Percentiles rank a stretch among this genome's conserved stretches.
Conservation (phyloP, 257 asterid species). For the Solanum appendiculatum region DNA sequence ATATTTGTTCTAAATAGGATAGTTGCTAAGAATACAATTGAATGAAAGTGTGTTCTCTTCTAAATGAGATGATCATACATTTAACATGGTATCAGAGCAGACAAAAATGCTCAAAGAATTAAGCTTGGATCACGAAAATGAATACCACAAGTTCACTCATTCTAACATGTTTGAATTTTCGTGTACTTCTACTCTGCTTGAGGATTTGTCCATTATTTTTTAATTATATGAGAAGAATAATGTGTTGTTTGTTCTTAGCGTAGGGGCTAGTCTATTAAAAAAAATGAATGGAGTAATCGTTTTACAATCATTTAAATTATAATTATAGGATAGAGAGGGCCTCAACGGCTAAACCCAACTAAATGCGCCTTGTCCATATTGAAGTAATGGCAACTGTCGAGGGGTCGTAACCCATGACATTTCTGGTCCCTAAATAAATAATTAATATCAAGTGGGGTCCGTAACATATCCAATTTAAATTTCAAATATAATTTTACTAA, state of each 20-base stretch:
- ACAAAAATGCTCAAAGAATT: too few relatives aligned
- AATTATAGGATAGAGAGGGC: not conserved
- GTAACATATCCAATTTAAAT: not conserved
- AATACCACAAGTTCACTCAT: not conserved
- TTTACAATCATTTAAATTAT: not conserved
- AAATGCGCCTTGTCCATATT: not conserved
- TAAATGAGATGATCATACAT: too few relatives aligned
- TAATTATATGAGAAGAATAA: not conserved
- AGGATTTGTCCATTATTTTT: not conserved
- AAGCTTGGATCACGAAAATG: too few relatives aligned
- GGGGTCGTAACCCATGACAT: not conserved
- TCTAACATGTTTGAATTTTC: not conserved
- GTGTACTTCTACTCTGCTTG: not conserved
- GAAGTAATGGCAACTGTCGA: not conserved
- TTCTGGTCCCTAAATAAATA: not conserved
- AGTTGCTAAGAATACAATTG: too few relatives aligned
- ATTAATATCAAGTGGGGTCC: not conserved
- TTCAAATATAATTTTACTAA: not conserved
- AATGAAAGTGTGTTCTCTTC: too few relatives aligned
- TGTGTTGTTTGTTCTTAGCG: not conserved
- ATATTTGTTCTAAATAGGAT: too few relatives aligned
- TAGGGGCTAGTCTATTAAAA: not conserved
- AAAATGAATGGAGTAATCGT: not conserved
- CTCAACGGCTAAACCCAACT: not conserved
- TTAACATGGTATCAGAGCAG: too few relatives aligned